phyloP scores from a whole-genome alignment of 208 protist genomes.

The Leishmania aethiopica region DNA sequence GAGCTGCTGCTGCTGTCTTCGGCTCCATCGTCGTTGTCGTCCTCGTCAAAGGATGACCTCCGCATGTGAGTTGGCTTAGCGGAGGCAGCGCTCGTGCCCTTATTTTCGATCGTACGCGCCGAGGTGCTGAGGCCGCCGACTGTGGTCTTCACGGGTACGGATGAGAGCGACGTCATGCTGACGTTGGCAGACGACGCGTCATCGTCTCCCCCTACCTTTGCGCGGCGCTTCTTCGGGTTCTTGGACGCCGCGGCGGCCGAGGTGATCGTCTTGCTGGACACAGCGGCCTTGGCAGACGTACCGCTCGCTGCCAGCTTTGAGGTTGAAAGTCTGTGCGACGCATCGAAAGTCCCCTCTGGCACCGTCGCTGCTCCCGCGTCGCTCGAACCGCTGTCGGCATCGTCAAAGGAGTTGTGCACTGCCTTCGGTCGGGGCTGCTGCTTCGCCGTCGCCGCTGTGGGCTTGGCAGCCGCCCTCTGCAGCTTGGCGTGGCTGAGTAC shows the following conservation, averaged over 20 bases:
- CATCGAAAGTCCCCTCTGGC: too few species aligned
- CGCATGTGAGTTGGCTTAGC: slow-evolving; percentile 11
- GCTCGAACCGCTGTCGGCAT: slow-evolving; percentile 24
- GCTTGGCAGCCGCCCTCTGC: neutral
- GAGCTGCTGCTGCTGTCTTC: neutral
- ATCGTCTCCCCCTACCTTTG: neutral
- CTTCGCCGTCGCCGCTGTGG: neutral
- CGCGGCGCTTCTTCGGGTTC: neutral
- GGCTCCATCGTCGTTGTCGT: slow-evolving; percentile 13
- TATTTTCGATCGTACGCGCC: neutral
- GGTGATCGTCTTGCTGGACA: neutral
- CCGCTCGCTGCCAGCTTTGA: neutral
- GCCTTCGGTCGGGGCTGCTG: neutral
- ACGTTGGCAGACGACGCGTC: slow-evolving; percentile 8
- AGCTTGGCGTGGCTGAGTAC: neutral
- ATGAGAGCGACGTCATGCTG: slow-evolving; percentile 1
- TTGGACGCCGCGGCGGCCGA: too few species aligned
- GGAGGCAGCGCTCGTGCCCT: neutral
- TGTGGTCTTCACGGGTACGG: neutral
- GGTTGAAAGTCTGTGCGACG: neutral
- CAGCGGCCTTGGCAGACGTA: neutral
- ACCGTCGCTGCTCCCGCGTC: neutral
- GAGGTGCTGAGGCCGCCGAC: neutral
- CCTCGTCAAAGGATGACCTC: slow-evolving; percentile 44
- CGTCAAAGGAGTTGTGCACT: slow-evolving; percentile 30